A percentile compares a stretch with the other conserved stretches of the same genome.
These are phyloP conservation scores for Cercospora canescens DNA, from an alignment of 2,329 filamentous ascomycete species.

Conservation along the genomic window DNA sequence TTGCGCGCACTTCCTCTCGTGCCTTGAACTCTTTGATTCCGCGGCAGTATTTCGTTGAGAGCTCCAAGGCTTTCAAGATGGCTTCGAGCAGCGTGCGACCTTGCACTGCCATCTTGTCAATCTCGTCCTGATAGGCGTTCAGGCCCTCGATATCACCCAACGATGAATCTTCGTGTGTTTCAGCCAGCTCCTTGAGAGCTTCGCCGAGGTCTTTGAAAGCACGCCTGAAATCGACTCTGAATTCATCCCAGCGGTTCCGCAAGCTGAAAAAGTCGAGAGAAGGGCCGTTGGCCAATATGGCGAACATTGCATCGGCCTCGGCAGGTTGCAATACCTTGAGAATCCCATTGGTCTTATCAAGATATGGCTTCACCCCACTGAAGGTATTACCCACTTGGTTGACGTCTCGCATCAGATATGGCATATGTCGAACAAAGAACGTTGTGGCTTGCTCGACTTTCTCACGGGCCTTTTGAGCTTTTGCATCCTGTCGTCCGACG, in stretches of 20 bases:
- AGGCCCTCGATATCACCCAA: neutral
- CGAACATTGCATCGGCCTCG: neutral
- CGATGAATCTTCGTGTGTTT: neutral
- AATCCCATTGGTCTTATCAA: neutral
- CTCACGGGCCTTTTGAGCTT: neutral
- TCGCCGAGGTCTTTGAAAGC: neutral
- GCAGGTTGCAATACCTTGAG: neutral
- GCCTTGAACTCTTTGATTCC: neutral
- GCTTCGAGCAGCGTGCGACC: neutral
- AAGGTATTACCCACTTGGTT: neutral
- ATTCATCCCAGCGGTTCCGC: neutral
- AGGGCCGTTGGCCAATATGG: neutral
- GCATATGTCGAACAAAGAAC: neutral
- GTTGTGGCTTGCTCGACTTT: neutral
- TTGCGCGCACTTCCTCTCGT: neutral
- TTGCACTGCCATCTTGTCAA: neutral
- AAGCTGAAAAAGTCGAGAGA: neutral
- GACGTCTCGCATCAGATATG: neutral
- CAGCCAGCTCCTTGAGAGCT: neutral
- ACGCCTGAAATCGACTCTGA: neutral
- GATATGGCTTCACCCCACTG: neutral
- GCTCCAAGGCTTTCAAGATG: neutral
- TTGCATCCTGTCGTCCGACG: neutral
- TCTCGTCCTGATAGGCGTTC: neutral
- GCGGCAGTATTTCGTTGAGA: neutral